Base-by-base conservation (phyloP, 2,329 filamentous ascomycete genomes). In the Fusarium penzigii region DNA sequence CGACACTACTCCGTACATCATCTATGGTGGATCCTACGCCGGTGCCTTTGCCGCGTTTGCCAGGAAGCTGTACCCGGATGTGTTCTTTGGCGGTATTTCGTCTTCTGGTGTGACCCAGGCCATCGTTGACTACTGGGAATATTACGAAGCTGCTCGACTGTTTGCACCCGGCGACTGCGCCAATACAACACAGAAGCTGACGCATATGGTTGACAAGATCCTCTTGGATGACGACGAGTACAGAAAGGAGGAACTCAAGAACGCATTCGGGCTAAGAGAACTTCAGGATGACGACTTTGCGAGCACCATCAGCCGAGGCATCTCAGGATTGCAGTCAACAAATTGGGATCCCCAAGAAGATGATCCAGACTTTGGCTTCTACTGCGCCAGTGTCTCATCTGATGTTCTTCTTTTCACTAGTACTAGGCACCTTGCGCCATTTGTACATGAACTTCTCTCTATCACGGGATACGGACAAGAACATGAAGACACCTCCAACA, bases 1-100 rank as follows among this genome's bases (percentile, higher is more conserved):
- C 0, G 74, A 81, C 1, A 78, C 75, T 3, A 85, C 84, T 0
- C 83, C 90, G 0, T 94, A 87, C 73, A 86, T 96, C 52, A 84
- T 84, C 0, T 96, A 95, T 55, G 91, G 91, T 2, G 90, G 90
- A 1, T 92, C 88, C 0, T 96, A 96, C 65, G 89, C 90, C 0
- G 91, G 91, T 3, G 87, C 86, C 0, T 88, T 92, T 59, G 88
- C 85, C 10, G 89, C 91, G 0, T 87, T 96, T 61, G 71, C 91
- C 38, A 84, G 90, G 32, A 85, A 88, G 52, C 68, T 86, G 14
- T 95, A 96, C 67, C 90, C 91, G 0, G 85, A 93, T 32, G 73
- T 87, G 8, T 94, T 88, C 71, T 93, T 83, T 80, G 91, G 83
- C 8, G 83, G 87, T 5, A 93, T 96, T 45, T 87, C 88, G 0